Percentiles rank a stretch among this genome's conserved stretches.
Evolutionary conservation across 345 rosid genomes (phyloP).

Genomic region (Isatis tinctoria): DNA sequence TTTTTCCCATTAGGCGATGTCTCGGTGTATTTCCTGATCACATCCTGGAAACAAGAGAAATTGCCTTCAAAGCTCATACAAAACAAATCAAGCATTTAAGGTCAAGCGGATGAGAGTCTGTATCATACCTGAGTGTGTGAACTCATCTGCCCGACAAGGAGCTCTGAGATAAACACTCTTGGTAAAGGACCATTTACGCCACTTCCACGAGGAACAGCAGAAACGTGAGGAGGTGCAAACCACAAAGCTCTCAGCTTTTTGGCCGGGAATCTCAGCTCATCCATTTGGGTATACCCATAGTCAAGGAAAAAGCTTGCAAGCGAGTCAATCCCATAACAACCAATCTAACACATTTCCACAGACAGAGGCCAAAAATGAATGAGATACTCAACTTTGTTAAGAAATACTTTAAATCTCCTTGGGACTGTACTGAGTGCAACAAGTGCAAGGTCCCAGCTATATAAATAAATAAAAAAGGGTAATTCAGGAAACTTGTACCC

Average conservation of each 20-base stretch:
- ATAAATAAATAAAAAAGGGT: not conserved
- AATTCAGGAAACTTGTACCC: constrained; percentile 40
- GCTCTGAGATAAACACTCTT: constrained; percentile 87
- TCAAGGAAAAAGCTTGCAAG: constrained; percentile 77
- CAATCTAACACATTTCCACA: constrained; percentile 39
- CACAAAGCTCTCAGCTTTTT: constrained; percentile 88
- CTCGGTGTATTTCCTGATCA: constrained; percentile 56
- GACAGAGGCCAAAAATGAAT: not conserved
- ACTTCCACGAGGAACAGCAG: constrained; percentile 37
- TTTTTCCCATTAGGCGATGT: constrained; percentile 44
- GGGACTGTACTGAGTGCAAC: not conserved
- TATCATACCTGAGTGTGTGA: constrained; percentile 59
- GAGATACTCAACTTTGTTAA: not conserved
- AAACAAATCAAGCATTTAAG: not conserved
- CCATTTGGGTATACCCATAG: constrained; percentile 67
- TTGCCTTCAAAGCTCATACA: not conserved
- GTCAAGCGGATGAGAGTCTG: not conserved
- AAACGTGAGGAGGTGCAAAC: constrained; percentile 76
- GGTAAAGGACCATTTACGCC: constrained; percentile 80
- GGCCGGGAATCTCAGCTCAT: constrained; percentile 84
- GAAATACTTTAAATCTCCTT: not conserved
- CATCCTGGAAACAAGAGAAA: constrained; percentile 52
- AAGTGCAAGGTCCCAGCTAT: not conserved
- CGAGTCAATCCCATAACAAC: constrained; percentile 79
- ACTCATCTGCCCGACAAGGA: constrained; percentile 76